Evolutionary conservation across 192 early-diverging fungal genomes (phyloP), one percentile per base, ranked within the genome.

Genomic region (Glomus cerebriforme): DNA sequence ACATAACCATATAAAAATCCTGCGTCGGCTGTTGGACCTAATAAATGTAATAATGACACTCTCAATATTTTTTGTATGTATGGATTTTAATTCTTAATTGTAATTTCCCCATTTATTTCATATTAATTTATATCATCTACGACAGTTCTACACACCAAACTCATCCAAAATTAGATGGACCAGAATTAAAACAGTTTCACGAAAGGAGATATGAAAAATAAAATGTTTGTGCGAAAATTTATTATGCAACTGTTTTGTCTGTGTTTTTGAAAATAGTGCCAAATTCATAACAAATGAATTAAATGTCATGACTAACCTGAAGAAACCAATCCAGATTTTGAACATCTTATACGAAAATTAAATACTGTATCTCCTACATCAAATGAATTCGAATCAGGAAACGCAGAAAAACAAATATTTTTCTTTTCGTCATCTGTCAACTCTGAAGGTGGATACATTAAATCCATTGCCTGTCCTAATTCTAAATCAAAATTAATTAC

Each of bases 1-100:
- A 96, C 96, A 86, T 97, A 96, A 35, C 95, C 96, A 83, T 99
- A 95, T 15, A 90, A 73, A 68, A 91, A 91, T 27, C 87, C 86
- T 54, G 89, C 85, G 73, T 88, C 84, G 15, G 87, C 82, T 6
- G 88, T 88, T 17, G 88, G 88, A 7, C 87, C 88, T 87, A 80
- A 47, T 63, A 19, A 35, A 26, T 22, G 17, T 37, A 31, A 19
- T 19, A 49, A 22, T n/a, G 59, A 58, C 39, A 15, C 34, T 68
- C 19, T 68, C 19, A 68, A 39, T 35, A n/a, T 22, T 22, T n/a
- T 65, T 32, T 7, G 1, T 3, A 60, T 27, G 29, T 17, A 29
- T n/a, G 39, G 39, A 19, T 19, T 49, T 49, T 13, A 17, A 13
- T 49, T 49, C 13, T 49, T 9, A 39, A 49, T 0, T 3, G 12